Evolutionary conservation across 2,329 filamentous ascomycete species (phyloP).

Genomic region (Coniella vitis): DNA sequence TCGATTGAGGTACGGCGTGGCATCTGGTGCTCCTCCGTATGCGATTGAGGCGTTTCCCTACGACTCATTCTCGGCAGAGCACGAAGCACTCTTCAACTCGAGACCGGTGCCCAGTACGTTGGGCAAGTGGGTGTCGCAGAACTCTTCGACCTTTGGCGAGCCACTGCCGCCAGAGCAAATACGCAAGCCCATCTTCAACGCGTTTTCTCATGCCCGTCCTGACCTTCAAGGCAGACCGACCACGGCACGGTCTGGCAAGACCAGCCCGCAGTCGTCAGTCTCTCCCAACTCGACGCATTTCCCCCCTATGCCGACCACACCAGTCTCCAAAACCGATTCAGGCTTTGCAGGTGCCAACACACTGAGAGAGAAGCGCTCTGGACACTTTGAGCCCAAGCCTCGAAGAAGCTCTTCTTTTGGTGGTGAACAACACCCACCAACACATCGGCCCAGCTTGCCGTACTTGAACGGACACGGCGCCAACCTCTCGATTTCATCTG

Average conservation of each 20-base stretch:
- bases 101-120: constrained; percentile 64
- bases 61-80: constrained; percentile 85
- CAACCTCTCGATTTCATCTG: constrained; percentile 52
- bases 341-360: constrained; percentile 82
- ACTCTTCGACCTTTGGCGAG: constrained; percentile 80
- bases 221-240: constrained; percentile 71
- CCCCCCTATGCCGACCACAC: constrained; percentile 66
- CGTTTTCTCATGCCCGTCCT: constrained; percentile 70
- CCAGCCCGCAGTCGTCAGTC: constrained; percentile 56
- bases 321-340: constrained; percentile 84
- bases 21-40: constrained; percentile 84
- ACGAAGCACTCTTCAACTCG: constrained; percentile 69
- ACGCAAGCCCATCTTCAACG: constrained; percentile 76
- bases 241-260: constrained; percentile 60
- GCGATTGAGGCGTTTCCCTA: constrained; percentile 88
- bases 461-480: constrained; percentile 61
- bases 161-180: constrained; percentile 43
- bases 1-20: constrained; percentile 77
- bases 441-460: constrained; percentile 65
- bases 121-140: constrained; percentile 81
- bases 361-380: constrained; percentile 87
- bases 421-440: constrained; percentile 60
- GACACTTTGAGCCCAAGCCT: constrained; percentile 74
- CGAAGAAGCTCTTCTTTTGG: constrained; percentile 91
- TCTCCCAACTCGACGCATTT: constrained; percentile 77